These are phyloP conservation scores for Mariannaea elegans DNA, from an alignment of 2,329 filamentous ascomycete genomes.

Conservation along the genomic window DNA sequence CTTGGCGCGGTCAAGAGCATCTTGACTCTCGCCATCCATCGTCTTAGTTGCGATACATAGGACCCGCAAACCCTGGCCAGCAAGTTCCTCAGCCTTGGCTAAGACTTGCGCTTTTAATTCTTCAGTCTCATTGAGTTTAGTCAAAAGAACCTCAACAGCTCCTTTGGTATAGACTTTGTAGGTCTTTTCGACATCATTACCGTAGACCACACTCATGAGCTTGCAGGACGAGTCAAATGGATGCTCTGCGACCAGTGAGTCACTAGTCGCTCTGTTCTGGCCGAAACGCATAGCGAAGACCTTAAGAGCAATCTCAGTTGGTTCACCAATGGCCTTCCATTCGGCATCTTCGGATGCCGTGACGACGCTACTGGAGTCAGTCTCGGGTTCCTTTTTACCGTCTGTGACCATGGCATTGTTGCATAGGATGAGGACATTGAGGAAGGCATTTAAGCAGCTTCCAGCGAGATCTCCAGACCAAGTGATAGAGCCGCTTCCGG, in stretches of 20 bases:
- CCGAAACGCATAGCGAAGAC: conserved; percentile 77
- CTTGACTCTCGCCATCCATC: conserved; percentile 48
- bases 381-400: conserved; percentile 56
- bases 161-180: conserved; percentile 65
- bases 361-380: conserved; percentile 57
- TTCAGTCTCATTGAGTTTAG: conserved; percentile 58
- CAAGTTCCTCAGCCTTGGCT: conserved; percentile 63
- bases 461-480: conserved; percentile 54
- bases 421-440: conserved; percentile 67
- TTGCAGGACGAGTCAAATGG: conserved; percentile 80
- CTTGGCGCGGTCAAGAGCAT: conserved; percentile 57
- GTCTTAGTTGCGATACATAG: conserved; percentile 69
- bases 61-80: conserved; percentile 71
- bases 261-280: conserved; percentile 55
- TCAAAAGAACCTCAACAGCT: conserved; percentile 65
- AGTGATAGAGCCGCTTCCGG: conserved; percentile 62
- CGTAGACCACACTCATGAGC: conserved; percentile 77
- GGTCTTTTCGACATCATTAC: conserved; percentile 44
- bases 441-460: conserved; percentile 55
- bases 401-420: conserved; percentile 65
- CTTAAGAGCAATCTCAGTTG: conserved; percentile 78
- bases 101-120: conserved; percentile 57
- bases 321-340: conserved; percentile 71
- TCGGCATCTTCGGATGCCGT: conserved; percentile 53
- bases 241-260: conserved; percentile 68